A percentile compares a stretch with the other conserved stretches of the same genome.
Evolutionary conservation across 805 yeast species (phyloP).

Genomic region (Candida nemodendra): DNA sequence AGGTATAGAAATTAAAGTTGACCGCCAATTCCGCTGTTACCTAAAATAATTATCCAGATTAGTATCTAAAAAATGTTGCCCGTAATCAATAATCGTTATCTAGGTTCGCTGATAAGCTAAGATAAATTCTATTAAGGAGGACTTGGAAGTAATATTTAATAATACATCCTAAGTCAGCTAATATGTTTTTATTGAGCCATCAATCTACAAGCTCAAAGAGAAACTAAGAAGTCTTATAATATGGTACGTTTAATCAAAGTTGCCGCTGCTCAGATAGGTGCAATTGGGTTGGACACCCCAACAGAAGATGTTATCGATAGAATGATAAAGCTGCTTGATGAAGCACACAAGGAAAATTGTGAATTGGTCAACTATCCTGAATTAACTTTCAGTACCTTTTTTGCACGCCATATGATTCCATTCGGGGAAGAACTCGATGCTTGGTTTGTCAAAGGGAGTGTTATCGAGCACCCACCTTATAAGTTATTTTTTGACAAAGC

Average conservation of each 20-base stretch:
- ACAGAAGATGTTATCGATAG: slow-evolving; percentile 32
- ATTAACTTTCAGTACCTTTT: slow-evolving; percentile 19
- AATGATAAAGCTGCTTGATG: slow-evolving; percentile 28
- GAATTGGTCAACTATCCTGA: slow-evolving; percentile 37
- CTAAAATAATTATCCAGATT: too few species aligned
- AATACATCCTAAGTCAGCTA: too few species aligned
- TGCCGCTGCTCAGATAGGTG: slow-evolving; percentile 36
- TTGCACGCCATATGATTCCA: slow-evolving; percentile 34
- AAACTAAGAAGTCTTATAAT: neutral
- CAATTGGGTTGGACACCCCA: slow-evolving; percentile 32
- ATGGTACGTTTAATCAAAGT: slow-evolving; percentile 18
- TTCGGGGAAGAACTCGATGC: slow-evolving; percentile 33
- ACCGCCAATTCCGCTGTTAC: too few species aligned
- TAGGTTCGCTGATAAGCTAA: too few species aligned
- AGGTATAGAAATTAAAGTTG: too few species aligned
- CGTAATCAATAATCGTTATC: too few species aligned
- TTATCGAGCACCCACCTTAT: slow-evolving; percentile 23
- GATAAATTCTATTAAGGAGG: too few species aligned
- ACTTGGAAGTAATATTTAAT: too few species aligned
- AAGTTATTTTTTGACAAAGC: slow-evolving; percentile 40
- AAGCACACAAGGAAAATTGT: slow-evolving; percentile 32
- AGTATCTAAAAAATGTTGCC: too few species aligned
- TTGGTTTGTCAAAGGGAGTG: slow-evolving; percentile 37
- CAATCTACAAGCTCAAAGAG: too few species aligned
- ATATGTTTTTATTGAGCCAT: too few species aligned